These are phyloP conservation scores for Pyrenula aspistea DNA, from an alignment of 495 filamentous ascomycete genomes.

Conservation along the genomic window DNA sequence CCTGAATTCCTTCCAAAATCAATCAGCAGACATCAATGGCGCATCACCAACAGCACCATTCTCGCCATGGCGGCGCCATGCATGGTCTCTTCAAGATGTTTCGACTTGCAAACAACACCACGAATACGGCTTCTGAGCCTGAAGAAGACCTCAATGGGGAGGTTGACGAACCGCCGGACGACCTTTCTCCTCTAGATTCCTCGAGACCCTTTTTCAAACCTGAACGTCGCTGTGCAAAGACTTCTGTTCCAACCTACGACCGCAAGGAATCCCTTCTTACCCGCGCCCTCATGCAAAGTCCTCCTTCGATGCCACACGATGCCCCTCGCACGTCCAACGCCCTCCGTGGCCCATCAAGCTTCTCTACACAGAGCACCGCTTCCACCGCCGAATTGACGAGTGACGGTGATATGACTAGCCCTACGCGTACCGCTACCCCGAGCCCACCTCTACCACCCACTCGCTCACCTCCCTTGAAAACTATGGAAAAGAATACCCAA, in stretches of 20 bases:
- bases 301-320: slow-evolving; percentile 28
- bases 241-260: slow-evolving; percentile 25
- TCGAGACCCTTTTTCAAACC: slow-evolving; percentile 14
- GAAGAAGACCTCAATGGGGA: slow-evolving; percentile 22
- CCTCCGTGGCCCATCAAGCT: slow-evolving; percentile 52
- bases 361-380: slow-evolving; percentile 62
- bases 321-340: slow-evolving; percentile 25
- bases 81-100: not conserved
- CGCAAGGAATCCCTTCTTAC: slow-evolving; percentile 69
- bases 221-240: slow-evolving; percentile 23
- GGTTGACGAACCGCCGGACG: slow-evolving; percentile 40
- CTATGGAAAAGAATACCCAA: not conserved
- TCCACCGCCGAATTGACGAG: slow-evolving; percentile 84
- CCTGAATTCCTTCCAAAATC: not conserved
- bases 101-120: not conserved
- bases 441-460: slow-evolving; percentile 61
- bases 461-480: not conserved
- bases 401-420: slow-evolving; percentile 84
- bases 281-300: slow-evolving; percentile 57
- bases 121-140: not conserved
- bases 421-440: slow-evolving; percentile 73
- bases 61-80: not conserved
- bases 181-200: slow-evolving; percentile 22
- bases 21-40: not conserved
- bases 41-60: not conserved